phyloP scores from a whole-genome alignment of 176 grass and related monocot genomes.

The Rhynchospora tenuis region DNA sequence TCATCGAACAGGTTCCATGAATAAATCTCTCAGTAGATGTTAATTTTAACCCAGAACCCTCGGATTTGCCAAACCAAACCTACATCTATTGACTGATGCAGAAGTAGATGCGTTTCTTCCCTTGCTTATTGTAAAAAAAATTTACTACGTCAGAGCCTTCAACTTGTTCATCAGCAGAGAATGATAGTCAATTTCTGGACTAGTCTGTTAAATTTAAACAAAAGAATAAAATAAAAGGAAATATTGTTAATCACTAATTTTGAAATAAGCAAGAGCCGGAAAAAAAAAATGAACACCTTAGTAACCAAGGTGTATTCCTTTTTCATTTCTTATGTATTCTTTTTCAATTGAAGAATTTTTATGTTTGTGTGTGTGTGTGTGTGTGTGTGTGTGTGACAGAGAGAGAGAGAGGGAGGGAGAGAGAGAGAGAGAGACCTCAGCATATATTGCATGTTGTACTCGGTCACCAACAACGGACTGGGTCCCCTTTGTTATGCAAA shows the following conservation, averaged over 20 bases:
- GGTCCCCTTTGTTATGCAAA: background rate
- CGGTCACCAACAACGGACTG: slow-evolving; percentile 1
- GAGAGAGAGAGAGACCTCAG: background rate
- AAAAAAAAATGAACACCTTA: no score
- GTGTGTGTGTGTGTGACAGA: no score
- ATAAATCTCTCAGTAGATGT: background rate
- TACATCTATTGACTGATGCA: background rate
- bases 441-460: background rate
- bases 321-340: no score
- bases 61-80: no score
- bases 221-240: background rate
- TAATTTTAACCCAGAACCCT: background rate
- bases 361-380: no score
- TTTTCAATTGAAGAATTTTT: no score
- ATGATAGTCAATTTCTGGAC: background rate
- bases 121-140: background rate
- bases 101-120: background rate
- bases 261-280: no score
- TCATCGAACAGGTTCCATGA: no score
- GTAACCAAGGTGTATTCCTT: no score
- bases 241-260: no score
- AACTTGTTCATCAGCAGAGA: background rate
- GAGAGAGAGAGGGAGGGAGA: background rate
- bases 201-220: background rate
- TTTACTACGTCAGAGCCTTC: background rate